phyloP scores from a whole-genome alignment of 345 rosid species.

The Zanthoxylum bungeanum region DNA sequence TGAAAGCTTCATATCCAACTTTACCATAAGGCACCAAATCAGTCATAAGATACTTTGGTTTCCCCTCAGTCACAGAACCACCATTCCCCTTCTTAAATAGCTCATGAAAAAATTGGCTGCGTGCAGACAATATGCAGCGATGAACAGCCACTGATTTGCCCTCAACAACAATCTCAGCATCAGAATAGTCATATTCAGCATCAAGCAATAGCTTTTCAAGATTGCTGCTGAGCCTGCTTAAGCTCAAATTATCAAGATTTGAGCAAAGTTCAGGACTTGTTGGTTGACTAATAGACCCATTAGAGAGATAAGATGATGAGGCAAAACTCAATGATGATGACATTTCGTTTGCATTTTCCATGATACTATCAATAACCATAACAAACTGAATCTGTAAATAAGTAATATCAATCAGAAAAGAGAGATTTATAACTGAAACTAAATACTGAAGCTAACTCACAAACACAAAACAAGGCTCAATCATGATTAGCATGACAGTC shows the following conservation, averaged over 20 bases:
- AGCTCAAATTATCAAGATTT: slow-evolving; percentile 27
- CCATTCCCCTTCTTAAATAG: slow-evolving; percentile 24
- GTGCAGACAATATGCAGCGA: slow-evolving; percentile 43
- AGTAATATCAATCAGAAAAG: background rate
- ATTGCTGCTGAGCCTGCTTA: slow-evolving; percentile 33
- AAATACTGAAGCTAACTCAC: background rate
- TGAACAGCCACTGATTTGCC: slow-evolving; percentile 35
- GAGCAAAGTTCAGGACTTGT: slow-evolving; percentile 18
- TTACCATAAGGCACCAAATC: slow-evolving; percentile 23
- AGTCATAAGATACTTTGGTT: slow-evolving; percentile 31
- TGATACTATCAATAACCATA: background rate
- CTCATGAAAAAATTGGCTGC: slow-evolving; percentile 36
- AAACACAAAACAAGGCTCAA: no score
- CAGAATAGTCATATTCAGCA: slow-evolving; percentile 21
- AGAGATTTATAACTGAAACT: background rate
- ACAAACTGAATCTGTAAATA: background rate
- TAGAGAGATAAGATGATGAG: slow-evolving; percentile 25
- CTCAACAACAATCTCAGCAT: slow-evolving; percentile 40
- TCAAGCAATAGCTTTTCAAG: slow-evolving; percentile 28
- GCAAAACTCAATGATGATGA: slow-evolving; percentile 34
- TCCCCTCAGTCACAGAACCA: slow-evolving; percentile 13
- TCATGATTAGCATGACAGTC: slow-evolving; percentile 1
- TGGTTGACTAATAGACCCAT: slow-evolving; percentile 18
- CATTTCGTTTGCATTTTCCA: slow-evolving; percentile 36
- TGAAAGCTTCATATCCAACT: slow-evolving; percentile 47